Evolutionary conservation across 164 flowering plant species (phyloP), one percentile per base, ranked within the genome.

Genomic region (Nymphaea thermarum): DNA sequence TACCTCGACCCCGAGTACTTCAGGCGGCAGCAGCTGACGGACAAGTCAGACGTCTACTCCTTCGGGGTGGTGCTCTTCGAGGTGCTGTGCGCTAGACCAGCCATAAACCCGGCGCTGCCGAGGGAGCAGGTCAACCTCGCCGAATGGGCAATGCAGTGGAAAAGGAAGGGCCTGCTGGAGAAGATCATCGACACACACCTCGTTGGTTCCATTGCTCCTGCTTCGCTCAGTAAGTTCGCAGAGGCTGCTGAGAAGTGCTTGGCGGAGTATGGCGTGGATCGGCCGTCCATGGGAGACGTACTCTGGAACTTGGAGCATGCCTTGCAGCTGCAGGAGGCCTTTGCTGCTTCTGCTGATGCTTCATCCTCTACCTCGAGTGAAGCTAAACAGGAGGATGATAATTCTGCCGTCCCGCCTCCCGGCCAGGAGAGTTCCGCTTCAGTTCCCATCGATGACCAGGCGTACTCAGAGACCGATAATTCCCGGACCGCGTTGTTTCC

Each of bases 91-190:
- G 76, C 76, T 7, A 45, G 76, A 43, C 76, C 76, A 0, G 76
- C 72, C n/a, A 36, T 73, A 14, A 55, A 73, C 51, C 72, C 72
- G 3, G 69, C 71, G 4, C 72, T 73, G 42, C 76, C 76, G n/a
- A 73, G 76, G 15, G 76, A 73, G 47, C 76, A 73, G 55, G 76
- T 73, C 66, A 73, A 73, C 60, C 71, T 73, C 5, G 76, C 76
- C 3, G 76, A 73, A 68, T 73, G 76, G 76, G 76, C 67, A 4
- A 65, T 73, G 76, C 76, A 69, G 44, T 73, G 76, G 76, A 65
- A 73, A 62, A 69, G 70, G 43, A 73, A 73, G 44, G 76, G 76
- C 25, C 64, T 73, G 59, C 70, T 73, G 45, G 72, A 73, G 42
- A 69, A 73, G 72, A 73, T 73, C 43, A n/a, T 74, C 14, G 72